These are phyloP conservation scores for Spathaspora arborariae DNA, from an alignment of 805 yeast genomes.

Conservation along the genomic window DNA sequence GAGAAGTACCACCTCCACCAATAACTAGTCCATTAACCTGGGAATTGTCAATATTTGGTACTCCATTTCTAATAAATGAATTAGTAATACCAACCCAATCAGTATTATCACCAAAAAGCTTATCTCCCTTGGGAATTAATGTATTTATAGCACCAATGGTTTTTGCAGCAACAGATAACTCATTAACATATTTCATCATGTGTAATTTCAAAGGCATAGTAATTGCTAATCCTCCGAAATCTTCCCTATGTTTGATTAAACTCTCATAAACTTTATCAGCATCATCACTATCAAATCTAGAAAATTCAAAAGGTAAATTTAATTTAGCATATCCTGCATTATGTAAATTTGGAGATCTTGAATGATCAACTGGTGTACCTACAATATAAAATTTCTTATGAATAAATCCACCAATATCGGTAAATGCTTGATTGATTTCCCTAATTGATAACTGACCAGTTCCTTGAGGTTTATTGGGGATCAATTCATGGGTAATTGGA, in stretches of 20 bases:
- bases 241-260: slow-evolving; percentile 40
- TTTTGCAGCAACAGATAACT: slow-evolving; percentile 71
- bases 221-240: slow-evolving; percentile 91
- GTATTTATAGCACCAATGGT: slow-evolving; percentile 95
- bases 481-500: slow-evolving; percentile 72
- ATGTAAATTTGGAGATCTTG: slow-evolving; percentile 87
- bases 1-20: slow-evolving; percentile 97
- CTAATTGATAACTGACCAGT: slow-evolving; percentile 73
- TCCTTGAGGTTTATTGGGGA: slow-evolving; percentile 54
- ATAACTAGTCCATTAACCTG: slow-evolving; percentile 66
- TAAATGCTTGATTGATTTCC: slow-evolving; percentile 56
- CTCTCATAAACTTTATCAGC: slow-evolving; percentile 52
- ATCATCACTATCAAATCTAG: slow-evolving; percentile 61
- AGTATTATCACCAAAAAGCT: slow-evolving; percentile 86
- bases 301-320: slow-evolving; percentile 74
- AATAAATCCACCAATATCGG: slow-evolving; percentile 59
- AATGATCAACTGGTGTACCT: slow-evolving; percentile 81
- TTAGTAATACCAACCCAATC: slow-evolving; percentile 89
- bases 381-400: slow-evolving; percentile 64
- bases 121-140: slow-evolving; percentile 54
- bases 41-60: slow-evolving; percentile 37
- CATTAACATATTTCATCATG: slow-evolving; percentile 62
- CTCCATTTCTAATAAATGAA: slow-evolving; percentile 63
- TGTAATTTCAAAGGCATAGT: slow-evolving; percentile 91
- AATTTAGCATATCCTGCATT: slow-evolving; percentile 70